phyloP scores from a whole-genome alignment of 208 protist species.

The Crithidia sp. region DNA sequence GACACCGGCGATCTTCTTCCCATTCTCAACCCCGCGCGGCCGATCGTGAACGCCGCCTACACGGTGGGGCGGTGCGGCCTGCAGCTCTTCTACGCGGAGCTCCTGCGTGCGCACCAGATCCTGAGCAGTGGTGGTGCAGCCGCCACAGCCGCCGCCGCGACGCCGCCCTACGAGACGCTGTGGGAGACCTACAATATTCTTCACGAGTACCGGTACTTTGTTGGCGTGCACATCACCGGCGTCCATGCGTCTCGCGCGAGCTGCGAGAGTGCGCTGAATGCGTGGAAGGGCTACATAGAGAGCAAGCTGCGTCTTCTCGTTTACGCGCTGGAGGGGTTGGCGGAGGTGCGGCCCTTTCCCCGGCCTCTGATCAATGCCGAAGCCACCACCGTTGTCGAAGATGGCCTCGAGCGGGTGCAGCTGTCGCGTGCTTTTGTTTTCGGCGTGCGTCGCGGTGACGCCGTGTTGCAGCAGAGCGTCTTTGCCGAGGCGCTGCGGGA shows the following conservation, averaged over 20 bases:
- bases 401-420: slow-evolving; percentile 5
- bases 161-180: slow-evolving; percentile 24
- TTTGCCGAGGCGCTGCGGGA: slow-evolving; percentile 20
- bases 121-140: slow-evolving; percentile 11
- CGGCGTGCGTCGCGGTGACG: slow-evolving; percentile 16
- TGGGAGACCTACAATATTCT: slow-evolving; percentile 53
- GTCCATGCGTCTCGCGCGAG: slow-evolving; percentile 8
- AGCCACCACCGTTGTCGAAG: not conserved
- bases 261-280: slow-evolving; percentile 41
- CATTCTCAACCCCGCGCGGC: slow-evolving; percentile 97
- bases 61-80: slow-evolving; percentile 80
- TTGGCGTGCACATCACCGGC: slow-evolving; percentile 59
- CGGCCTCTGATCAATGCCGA: slow-evolving; percentile 10
- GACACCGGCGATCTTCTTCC: slow-evolving; percentile 89
- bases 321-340: slow-evolving; percentile 71
- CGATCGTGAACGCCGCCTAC: slow-evolving; percentile 96
- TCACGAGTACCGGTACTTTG: slow-evolving; percentile 57
- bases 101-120: slow-evolving; percentile 53
- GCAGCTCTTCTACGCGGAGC: slow-evolving; percentile 64
- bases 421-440: slow-evolving; percentile 33
- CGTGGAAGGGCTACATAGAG: slow-evolving; percentile 76
- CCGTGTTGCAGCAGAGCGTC: slow-evolving; percentile 11
- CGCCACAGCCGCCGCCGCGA: not conserved
- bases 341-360: slow-evolving; percentile 69
- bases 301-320: slow-evolving; percentile 83